Conservation (phyloP, 208 protist genomes). For the Leishmania mexicana region DNA sequence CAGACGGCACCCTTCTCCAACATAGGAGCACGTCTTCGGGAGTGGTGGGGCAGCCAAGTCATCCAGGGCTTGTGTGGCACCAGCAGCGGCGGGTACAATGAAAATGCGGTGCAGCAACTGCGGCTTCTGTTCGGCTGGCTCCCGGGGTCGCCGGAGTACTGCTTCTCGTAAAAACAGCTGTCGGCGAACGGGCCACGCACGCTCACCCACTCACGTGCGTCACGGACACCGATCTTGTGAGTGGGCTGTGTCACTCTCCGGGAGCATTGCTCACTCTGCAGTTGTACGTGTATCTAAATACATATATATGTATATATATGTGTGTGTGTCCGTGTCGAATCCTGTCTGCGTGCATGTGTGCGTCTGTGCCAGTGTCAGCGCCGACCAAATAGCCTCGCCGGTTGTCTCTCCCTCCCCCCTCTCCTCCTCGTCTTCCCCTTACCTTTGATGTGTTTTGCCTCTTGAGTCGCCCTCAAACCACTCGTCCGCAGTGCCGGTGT, state of each 20-base stretch:
- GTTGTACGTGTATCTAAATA: not conserved
- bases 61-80: slow-evolving; percentile 26
- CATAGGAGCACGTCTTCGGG: slow-evolving; percentile 10
- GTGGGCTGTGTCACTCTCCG: not conserved
- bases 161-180: not conserved
- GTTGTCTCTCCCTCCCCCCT: not conserved
- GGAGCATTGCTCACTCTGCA: not conserved
- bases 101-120: slow-evolving; percentile 16
- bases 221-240: not conserved
- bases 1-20: not conserved
- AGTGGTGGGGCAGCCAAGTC: slow-evolving; percentile 31
- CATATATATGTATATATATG: too few relatives aligned
- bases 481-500: not conserved
- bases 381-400: not conserved
- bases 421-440: not conserved
- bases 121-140: slow-evolving; percentile 24
- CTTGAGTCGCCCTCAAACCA: not conserved
- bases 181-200: not conserved
- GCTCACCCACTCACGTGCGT: not conserved
- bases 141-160: slow-evolving; percentile 7
- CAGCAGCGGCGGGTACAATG: slow-evolving; percentile 3
- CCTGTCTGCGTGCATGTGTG: not conserved
- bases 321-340: too few relatives aligned
- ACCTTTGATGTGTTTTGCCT: too few relatives aligned
- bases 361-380: not conserved